Evolutionary conservation across 192 early-diverging fungal species (phyloP).

Genomic region (Podila clonocystis): DNA sequence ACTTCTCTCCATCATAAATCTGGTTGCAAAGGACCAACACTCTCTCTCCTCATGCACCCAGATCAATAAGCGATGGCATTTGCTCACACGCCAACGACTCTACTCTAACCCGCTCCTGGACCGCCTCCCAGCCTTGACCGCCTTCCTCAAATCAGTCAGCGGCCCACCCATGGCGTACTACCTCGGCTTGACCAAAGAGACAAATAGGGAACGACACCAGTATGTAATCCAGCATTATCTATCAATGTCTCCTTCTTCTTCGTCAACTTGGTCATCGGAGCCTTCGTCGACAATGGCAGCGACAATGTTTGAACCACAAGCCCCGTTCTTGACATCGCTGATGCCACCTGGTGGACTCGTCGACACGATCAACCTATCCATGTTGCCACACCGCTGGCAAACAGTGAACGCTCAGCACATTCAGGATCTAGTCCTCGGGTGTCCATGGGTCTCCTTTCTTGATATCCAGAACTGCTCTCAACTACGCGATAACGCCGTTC

Average conservation of each 20-base stretch:
- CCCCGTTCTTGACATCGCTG: not conserved
- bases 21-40: slow-evolving; percentile 13
- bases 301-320: not conserved
- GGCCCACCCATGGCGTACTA: not conserved
- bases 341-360: slow-evolving; percentile 20
- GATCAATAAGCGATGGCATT: slow-evolving; percentile 27
- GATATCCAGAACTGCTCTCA: slow-evolving; percentile 20
- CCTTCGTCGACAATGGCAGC: not conserved
- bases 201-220: not conserved
- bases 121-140: not conserved
- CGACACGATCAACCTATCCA: slow-evolving; percentile 27
- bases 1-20: slow-evolving; percentile 17
- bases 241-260: not conserved
- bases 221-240: not conserved
- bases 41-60: slow-evolving; percentile 21
- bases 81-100: slow-evolving; percentile 21
- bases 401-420: slow-evolving; percentile 9
- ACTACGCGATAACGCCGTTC: slow-evolving; percentile 37
- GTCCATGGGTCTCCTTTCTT: slow-evolving; percentile 13
- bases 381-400: slow-evolving; percentile 48
- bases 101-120: slow-evolving; percentile 13
- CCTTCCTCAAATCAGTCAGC: slow-evolving; percentile 20
- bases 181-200: not conserved
- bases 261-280: not conserved
- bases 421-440: slow-evolving; percentile 19